A percentile compares a stretch with the other conserved stretches of the same genome.
phyloP scores from a whole-genome alignment of 1,284 basidiomycete species.

The Agroathelia rolfsii region DNA sequence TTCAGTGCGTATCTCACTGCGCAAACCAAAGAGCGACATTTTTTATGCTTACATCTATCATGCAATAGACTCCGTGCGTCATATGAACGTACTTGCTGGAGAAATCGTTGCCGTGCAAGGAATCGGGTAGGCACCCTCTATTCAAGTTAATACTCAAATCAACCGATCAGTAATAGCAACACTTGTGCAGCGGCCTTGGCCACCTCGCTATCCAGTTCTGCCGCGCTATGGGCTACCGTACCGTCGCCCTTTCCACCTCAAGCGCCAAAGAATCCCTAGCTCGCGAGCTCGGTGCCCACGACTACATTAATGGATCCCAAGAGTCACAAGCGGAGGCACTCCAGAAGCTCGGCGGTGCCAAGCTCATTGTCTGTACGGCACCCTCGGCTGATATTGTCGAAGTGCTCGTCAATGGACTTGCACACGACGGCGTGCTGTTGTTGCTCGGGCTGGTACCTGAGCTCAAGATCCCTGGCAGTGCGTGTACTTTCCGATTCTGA shows the following conservation, averaged over 20 bases:
- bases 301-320: slow-evolving; percentile 15
- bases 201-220: slow-evolving; percentile 17
- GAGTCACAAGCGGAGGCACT: slow-evolving; percentile 20
- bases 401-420: slow-evolving; percentile 12
- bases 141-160: too few relatives aligned
- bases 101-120: slow-evolving; percentile 22
- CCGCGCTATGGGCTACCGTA: slow-evolving; percentile 14
- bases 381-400: slow-evolving; percentile 20
- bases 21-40: too few relatives aligned
- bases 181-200: slow-evolving; percentile 20
- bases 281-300: slow-evolving; percentile 16
- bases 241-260: slow-evolving; percentile 18
- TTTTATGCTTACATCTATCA: too few relatives aligned
- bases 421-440: slow-evolving; percentile 14
- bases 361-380: slow-evolving; percentile 24
- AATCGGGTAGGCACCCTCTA: too few relatives aligned
- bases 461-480: too few relatives aligned
- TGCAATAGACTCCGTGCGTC: slow-evolving; percentile 12
- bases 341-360: slow-evolving; percentile 27
- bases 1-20: too few relatives aligned
- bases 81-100: slow-evolving; percentile 12
- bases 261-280: slow-evolving; percentile 19
- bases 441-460: too few relatives aligned
- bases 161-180: too few relatives aligned
- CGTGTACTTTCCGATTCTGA: too few relatives aligned